Evolutionary conservation across 352 stramenopile species (phyloP), one percentile per base, ranked within the genome.

Genomic region (Phytopythium cucurbitacearum): DNA sequence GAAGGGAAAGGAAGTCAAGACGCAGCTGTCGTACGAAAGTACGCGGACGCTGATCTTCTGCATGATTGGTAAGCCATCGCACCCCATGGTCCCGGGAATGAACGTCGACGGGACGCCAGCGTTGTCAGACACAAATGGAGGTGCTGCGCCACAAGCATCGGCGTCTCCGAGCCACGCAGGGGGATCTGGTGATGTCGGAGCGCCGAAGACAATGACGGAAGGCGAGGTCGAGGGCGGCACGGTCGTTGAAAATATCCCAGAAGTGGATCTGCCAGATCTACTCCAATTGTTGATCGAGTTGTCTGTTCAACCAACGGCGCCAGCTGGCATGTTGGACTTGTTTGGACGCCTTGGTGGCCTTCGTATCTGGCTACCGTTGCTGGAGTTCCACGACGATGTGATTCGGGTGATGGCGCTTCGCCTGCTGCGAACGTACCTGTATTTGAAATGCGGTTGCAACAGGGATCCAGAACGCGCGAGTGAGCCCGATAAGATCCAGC

Each of bases 11-110:
- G 76, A 88, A 41, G 61, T 76, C 4, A 85, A 89, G 60, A 84
- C 78, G 21, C 80, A 89, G 59, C 47, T 94, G 7, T 94, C 83
- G 12, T 94, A 89, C 39, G 83, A 91, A 56, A 89, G 76, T 51
- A 91, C 81, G n/a, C 70, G 79, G 1, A 81, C 80, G 28, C 62
- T 94, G 34, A 89, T 94, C 16, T 94, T 90, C 52, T 89, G 83
- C 54, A 94, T 94, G 83, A 89, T 94, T 48, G 80, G 83, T 6
- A 94, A 94, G 44, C 73, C 80, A 35, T 88, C 80, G 35, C 85
- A 87, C 33, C 75, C 76, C 11, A 87, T 85, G 73, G 69, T 83
- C 13, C 70, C 72, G 12, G 72, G 72, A 48, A 66, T 82, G 47
- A 82, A 84, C 32, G 75, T 80, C 43, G 79, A 89, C 58, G 79